A percentile compares a stretch with the other conserved stretches of the same genome.
Conservation (phyloP, 177 flowering plant genomes). For the Viscum album region DNA sequence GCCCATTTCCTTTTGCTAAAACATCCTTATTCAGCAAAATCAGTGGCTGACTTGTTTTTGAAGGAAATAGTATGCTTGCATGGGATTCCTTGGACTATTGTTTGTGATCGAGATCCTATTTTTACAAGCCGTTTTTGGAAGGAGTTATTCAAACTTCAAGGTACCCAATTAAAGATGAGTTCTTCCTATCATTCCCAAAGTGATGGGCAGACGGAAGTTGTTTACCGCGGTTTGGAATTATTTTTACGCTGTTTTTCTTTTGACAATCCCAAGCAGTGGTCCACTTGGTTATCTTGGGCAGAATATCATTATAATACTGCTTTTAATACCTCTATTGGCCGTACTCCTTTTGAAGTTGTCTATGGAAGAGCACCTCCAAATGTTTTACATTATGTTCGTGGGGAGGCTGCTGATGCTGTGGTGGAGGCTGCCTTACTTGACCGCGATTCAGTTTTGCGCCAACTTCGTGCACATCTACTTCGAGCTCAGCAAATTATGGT, state of each 20-base stretch:
- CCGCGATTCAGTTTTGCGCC: no score
- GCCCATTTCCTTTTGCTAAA: no score
- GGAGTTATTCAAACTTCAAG: background rate
- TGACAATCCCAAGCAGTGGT: background rate
- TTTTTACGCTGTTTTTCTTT: background rate
- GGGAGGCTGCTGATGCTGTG: no score
- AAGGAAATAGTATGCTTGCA: no score
- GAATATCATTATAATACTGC: background rate
- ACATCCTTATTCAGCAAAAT: no score
- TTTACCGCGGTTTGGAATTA: background rate
- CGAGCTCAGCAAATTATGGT: no score
- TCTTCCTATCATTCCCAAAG: background rate
- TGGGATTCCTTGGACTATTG: background rate
- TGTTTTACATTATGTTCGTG: no score
- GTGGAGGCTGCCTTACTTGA: no score
- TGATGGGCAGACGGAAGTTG: background rate
- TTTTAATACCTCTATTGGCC: background rate
- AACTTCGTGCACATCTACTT: no score
- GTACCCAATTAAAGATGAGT: background rate
- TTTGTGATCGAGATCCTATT: background rate
- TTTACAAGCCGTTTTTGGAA: background rate
- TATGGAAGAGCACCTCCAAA: background rate
- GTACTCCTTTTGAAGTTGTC: background rate
- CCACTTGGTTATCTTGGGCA: background rate
- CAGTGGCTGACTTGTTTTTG: no score